Evolutionary conservation across 1,139 yeast genomes (phyloP).

Genomic region (Saccharomycopsis hybrid): DNA sequence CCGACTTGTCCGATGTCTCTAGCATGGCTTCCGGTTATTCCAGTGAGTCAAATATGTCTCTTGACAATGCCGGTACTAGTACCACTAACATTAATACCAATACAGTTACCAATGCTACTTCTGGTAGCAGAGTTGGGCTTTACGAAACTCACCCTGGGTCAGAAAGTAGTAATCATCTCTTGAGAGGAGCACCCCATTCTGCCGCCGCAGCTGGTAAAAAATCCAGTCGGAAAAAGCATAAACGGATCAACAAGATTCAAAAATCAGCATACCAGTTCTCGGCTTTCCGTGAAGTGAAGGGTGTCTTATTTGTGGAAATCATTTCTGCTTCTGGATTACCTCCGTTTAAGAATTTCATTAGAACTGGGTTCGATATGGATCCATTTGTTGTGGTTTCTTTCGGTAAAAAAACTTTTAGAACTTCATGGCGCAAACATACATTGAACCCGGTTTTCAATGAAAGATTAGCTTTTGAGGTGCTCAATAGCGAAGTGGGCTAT

Average conservation of each 20-base stretch:
- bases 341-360: slow-evolving; percentile 50
- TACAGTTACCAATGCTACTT: background rate
- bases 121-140: background rate
- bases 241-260: slow-evolving; percentile 5
- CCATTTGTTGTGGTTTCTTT: slow-evolving; percentile 91
- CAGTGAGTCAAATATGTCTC: background rate
- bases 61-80: background rate
- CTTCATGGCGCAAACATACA: slow-evolving; percentile 80
- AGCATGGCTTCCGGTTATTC: slow-evolving; percentile 8
- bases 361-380: slow-evolving; percentile 89
- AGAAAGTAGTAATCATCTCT: background rate
- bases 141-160: slow-evolving; percentile 4
- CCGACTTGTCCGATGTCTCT: slow-evolving; percentile 8
- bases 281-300: slow-evolving; percentile 45
- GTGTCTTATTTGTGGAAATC: slow-evolving; percentile 73
- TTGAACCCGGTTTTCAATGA: slow-evolving; percentile 81
- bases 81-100: background rate
- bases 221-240: slow-evolving; percentile 21
- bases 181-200: background rate
- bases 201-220: slow-evolving; percentile 6
- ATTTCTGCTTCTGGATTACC: slow-evolving; percentile 69
- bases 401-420: slow-evolving; percentile 82
- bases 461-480: slow-evolving; percentile 70
- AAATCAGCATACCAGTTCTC: slow-evolving; percentile 28
- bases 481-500: slow-evolving; percentile 57